Evolutionary conservation across 2,329 filamentous ascomycete species (phyloP).

Genomic region (Ophiostoma sp.): DNA sequence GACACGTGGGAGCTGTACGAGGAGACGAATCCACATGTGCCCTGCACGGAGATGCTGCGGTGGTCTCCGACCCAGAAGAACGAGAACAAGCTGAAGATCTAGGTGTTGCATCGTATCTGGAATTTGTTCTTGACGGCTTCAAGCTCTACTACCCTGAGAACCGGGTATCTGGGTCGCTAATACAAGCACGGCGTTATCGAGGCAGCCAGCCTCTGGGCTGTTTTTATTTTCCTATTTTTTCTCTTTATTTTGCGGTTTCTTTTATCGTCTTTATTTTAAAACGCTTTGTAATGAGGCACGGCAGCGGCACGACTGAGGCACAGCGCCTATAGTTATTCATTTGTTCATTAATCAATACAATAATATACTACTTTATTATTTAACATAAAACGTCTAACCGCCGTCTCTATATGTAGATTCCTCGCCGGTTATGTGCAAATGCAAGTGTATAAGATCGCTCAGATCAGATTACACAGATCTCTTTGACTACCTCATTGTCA

Average conservation of each 20-base stretch:
- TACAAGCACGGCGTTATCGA: slow-evolving; percentile 8
- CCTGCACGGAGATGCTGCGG: slow-evolving; percentile 24
- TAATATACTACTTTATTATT: neutral
- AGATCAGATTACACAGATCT: neutral
- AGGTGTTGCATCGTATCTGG: neutral
- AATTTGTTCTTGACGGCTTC: neutral
- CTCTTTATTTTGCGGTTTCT: too few relatives aligned
- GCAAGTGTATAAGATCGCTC: neutral
- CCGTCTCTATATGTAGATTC: neutral
- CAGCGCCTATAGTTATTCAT: neutral
- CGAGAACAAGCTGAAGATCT: neutral
- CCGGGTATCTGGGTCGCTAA: neutral
- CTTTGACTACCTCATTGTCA: neutral
- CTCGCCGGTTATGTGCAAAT: neutral
- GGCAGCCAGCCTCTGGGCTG: neutral
- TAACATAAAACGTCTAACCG: neutral
- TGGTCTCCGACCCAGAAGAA: slow-evolving; percentile 19
- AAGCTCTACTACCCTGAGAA: neutral
- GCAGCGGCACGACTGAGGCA: slow-evolving; percentile 1
- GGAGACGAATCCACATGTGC: slow-evolving; percentile 16
- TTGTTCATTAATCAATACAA: neutral
- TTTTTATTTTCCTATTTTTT: neutral
- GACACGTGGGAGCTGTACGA: slow-evolving; percentile 20
- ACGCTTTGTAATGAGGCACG: neutral
- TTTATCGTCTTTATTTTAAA: neutral